Conservation (phyloP, 1,284 basidiomycete species). For the Cerrena zonata region DNA sequence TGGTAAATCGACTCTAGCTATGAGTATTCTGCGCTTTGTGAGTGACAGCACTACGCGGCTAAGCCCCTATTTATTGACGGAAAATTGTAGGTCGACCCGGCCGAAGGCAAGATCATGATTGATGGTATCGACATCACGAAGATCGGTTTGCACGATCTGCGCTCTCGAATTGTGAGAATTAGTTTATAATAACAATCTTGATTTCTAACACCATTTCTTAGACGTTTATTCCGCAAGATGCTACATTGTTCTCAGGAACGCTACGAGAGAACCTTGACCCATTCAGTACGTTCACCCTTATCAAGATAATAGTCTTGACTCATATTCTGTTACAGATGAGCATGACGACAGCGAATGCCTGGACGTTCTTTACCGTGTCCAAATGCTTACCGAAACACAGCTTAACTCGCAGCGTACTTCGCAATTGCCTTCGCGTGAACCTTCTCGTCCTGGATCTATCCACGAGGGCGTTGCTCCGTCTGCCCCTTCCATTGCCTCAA, state of each 20-base stretch:
- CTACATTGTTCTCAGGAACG: slow-evolving; percentile 81
- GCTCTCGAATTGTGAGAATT: slow-evolving; percentile 59
- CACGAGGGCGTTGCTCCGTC: slow-evolving; percentile 26
- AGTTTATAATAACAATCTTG: background rate
- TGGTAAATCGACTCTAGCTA: slow-evolving; percentile 81
- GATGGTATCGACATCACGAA: slow-evolving; percentile 86
- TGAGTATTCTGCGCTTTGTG: slow-evolving; percentile 82
- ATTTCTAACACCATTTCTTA: slow-evolving; percentile 19
- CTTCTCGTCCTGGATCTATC: slow-evolving; percentile 29
- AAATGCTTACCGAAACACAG: slow-evolving; percentile 50
- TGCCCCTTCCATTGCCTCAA: slow-evolving; percentile 29
- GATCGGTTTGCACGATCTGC: slow-evolving; percentile 82
- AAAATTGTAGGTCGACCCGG: slow-evolving; percentile 73
- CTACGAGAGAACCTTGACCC: slow-evolving; percentile 85
- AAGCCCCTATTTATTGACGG: too few species aligned
- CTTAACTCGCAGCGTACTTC: slow-evolving; percentile 44
- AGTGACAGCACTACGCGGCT: slow-evolving; percentile 25
- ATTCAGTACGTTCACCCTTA: slow-evolving; percentile 42
- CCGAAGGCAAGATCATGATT: slow-evolving; percentile 71
- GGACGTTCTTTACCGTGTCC: slow-evolving; percentile 61
- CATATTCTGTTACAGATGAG: slow-evolving; percentile 44
- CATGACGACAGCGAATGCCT: slow-evolving; percentile 75
- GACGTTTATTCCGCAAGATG: slow-evolving; percentile 83
- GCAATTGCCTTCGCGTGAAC: slow-evolving; percentile 41
- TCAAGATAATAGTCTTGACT: slow-evolving; percentile 1